phyloP scores from a whole-genome alignment of 164 flowering plant species.

The Annona cherimola region DNA sequence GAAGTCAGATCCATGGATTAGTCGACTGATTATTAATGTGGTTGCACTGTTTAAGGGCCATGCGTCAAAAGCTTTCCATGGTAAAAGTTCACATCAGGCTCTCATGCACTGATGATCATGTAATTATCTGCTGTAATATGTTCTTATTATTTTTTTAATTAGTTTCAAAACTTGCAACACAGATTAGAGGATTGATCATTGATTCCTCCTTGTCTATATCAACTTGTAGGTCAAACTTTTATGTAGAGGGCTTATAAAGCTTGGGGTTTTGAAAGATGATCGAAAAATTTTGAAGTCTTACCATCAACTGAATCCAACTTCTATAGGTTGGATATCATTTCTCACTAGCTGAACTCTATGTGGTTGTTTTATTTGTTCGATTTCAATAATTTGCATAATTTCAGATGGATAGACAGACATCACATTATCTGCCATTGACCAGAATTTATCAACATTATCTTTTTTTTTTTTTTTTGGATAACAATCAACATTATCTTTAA shows the following conservation, averaged over 20 bases:
- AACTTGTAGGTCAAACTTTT: constrained; percentile 57
- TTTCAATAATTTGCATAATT: neutral
- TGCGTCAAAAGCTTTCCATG: neutral
- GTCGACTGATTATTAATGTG: neutral
- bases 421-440: too few relatives aligned
- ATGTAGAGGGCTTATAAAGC: constrained; percentile 56
- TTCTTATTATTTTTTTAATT: too few relatives aligned
- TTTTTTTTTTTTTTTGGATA: too few relatives aligned
- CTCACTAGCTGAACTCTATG: neutral
- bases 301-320: constrained; percentile 83
- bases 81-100: neutral
- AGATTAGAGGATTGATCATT: neutral
- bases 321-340: constrained; percentile 49
- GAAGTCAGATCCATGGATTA: neutral
- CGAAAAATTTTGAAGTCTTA: constrained; percentile 28
- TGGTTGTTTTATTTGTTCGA: neutral
- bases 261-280: constrained; percentile 61
- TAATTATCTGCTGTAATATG: neutral
- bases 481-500: too few relatives aligned
- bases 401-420: too few relatives aligned
- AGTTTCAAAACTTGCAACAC: too few relatives aligned
- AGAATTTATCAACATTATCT: too few relatives aligned
- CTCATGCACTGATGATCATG: neutral
- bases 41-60: neutral
- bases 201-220: constrained; percentile 3